Evolutionary conservation across 2,329 filamentous ascomycete species (phyloP).

Genomic region (Acarospora socialis): DNA sequence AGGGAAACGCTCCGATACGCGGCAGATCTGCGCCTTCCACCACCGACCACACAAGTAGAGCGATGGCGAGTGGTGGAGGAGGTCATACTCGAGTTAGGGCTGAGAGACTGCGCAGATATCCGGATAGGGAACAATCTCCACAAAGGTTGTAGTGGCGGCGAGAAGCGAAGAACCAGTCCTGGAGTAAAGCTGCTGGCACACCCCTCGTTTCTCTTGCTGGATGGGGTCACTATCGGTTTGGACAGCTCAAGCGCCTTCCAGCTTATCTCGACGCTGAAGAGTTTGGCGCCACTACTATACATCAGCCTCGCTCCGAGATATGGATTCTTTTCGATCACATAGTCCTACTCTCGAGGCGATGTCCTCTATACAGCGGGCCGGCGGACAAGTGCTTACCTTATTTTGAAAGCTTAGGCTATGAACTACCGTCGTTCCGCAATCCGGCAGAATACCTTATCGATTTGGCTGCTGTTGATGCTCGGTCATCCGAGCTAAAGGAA

Average conservation of each 20-base stretch:
- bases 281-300: conserved; percentile 58
- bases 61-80: conserved; percentile 54
- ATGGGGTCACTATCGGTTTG: conserved; percentile 65
- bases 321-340: conserved; percentile 64
- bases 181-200: conserved; percentile 69
- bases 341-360: conserved; percentile 52
- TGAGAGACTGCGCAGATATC: conserved; percentile 66
- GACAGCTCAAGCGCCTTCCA: conserved; percentile 67
- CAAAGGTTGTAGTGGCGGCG: conserved; percentile 64
- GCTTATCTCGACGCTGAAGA: conserved; percentile 55
- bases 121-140: conserved; percentile 56
- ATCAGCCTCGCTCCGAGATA: conserved; percentile 66
- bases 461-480: conserved; percentile 57
- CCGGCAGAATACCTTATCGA: conserved; percentile 67
- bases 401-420: conserved; percentile 46
- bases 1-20: conserved; percentile 61
- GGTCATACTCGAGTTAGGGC: conserved; percentile 58
- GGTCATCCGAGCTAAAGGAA: conserved; percentile 50
- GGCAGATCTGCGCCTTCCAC: conserved; percentile 54
- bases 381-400: conserved; percentile 45
- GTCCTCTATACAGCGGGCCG: conserved; percentile 52
- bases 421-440: conserved; percentile 58
- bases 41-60: conserved; percentile 45
- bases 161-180: conserved; percentile 63
- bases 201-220: conserved; percentile 61